phyloP scores from a whole-genome alignment of 1,284 basidiomycete species.

The Trichosporon coremiiforme region DNA sequence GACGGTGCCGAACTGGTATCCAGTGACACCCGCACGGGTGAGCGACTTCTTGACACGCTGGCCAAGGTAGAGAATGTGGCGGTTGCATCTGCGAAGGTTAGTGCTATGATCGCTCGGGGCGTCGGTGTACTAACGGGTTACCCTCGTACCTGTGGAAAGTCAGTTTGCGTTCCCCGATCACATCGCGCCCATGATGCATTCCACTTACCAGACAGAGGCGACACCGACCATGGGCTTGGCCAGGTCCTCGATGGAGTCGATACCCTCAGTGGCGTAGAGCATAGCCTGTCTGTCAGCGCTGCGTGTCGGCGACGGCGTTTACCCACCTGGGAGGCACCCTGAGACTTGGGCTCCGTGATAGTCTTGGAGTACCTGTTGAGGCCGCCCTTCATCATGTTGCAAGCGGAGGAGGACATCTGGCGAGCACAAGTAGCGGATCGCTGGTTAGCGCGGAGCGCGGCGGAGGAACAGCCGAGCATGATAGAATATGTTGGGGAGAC shows the following conservation, averaged over 20 bases:
- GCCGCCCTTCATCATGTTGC: constrained; percentile 32
- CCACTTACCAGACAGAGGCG: constrained; percentile 83
- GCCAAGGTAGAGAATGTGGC: constrained; percentile 85
- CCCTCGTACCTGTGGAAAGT: constrained; percentile 73
- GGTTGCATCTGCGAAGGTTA: constrained; percentile 71
- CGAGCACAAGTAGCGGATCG: constrained; percentile 21
- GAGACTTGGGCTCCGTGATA: constrained; percentile 85
- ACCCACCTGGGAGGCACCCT: constrained; percentile 85
- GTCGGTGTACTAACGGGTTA: constrained; percentile 65
- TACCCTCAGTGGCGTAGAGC: constrained; percentile 92
- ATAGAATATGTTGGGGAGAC: constrained; percentile 5
- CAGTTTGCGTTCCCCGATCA: constrained; percentile 27
- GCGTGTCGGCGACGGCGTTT: not conserved
- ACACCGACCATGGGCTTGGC: constrained; percentile 94
- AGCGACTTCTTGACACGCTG: constrained; percentile 82
- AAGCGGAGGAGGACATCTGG: constrained; percentile 26
- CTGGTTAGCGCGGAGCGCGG: constrained; percentile 34
- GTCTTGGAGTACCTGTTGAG: constrained; percentile 77
- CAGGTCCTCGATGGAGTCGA: constrained; percentile 75
- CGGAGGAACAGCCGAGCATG: constrained; percentile 30
- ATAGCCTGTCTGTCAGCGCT: constrained; percentile 68
- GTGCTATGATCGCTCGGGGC: not conserved
- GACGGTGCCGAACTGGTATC: constrained; percentile 96
- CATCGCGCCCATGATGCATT: not conserved
- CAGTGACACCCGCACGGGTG: constrained; percentile 72